Percentiles rank a stretch among this genome's conserved stretches.
Conservation (phyloP, 768 basidiomycete genomes). For the Steccherinum ochraceum region DNA sequence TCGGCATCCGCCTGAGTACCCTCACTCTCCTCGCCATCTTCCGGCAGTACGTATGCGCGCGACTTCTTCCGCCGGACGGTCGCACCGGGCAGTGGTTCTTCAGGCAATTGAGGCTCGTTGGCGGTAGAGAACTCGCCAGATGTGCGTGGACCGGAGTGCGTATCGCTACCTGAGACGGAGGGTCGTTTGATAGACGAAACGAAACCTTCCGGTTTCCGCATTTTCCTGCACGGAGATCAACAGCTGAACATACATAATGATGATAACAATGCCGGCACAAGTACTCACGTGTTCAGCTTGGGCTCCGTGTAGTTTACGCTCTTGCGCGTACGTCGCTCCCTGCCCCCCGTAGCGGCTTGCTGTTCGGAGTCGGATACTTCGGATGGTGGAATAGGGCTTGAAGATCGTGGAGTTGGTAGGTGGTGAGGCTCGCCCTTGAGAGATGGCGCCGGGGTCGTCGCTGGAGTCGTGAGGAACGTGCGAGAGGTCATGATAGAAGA, state of each 20-base stretch:
- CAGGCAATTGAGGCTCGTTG: constrained; percentile 19
- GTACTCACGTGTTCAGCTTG: constrained; percentile 77
- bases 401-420: constrained; percentile 45
- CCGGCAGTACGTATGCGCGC: constrained; percentile 38
- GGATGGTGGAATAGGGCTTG: constrained; percentile 34
- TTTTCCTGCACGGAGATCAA: no score
- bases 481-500: constrained; percentile 26
- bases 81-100: constrained; percentile 10
- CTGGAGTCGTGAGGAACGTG: constrained; percentile 36
- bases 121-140: constrained; percentile 14
- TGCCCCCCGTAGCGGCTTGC: constrained; percentile 22
- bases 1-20: constrained; percentile 71
- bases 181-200: constrained; percentile 10
- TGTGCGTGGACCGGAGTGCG: constrained; percentile 3
- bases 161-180: not conserved
- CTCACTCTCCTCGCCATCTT: constrained; percentile 56
- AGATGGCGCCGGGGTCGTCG: constrained; percentile 33
- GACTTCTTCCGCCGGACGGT: constrained; percentile 48
- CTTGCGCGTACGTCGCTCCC: constrained; percentile 60
- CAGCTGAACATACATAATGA: constrained; percentile 3
- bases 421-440: constrained; percentile 21
- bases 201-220: constrained; percentile 75
- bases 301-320: constrained; percentile 86
- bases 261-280: not conserved
- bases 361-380: constrained; percentile 26